These are phyloP conservation scores for Tetrahymena thermophila DNA, from an alignment of 73 alveolate genomes.

Conservation along the genomic window DNA sequence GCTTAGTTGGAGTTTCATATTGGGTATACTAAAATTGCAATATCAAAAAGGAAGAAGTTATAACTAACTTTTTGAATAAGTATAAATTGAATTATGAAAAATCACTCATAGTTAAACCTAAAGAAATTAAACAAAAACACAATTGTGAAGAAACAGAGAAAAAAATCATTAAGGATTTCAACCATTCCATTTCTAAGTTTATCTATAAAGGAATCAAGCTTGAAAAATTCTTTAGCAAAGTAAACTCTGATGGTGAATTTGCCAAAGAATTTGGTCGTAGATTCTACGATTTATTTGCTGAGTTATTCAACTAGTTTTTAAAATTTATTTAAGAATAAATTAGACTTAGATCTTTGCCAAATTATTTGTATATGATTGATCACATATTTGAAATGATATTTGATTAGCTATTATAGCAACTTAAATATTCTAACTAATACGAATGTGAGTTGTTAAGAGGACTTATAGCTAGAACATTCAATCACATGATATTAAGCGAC, in stretches of 20 bases:
- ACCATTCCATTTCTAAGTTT: background rate
- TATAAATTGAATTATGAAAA: background rate
- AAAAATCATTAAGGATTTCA: background rate
- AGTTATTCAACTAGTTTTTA: background rate
- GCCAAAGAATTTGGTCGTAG: background rate
- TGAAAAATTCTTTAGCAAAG: background rate
- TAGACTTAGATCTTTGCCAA: background rate
- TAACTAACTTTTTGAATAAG: background rate
- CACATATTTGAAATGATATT: background rate
- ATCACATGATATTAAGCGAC: background rate
- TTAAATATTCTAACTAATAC: background rate
- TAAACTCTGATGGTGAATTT: background rate
- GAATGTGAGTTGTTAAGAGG: background rate
- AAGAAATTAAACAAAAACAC: background rate
- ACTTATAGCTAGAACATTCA: background rate
- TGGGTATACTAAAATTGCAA: background rate
- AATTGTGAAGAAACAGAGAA: background rate
- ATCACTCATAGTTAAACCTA: background rate
- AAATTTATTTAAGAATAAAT: background rate
- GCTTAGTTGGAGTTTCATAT: background rate
- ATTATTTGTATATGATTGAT: background rate
- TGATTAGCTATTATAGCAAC: background rate
- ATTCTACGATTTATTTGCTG: background rate
- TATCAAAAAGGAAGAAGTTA: background rate
- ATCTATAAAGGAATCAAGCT: background rate